Conservation (phyloP, 2,329 filamentous ascomycete genomes). For the Colletotrichum cuscutae region DNA sequence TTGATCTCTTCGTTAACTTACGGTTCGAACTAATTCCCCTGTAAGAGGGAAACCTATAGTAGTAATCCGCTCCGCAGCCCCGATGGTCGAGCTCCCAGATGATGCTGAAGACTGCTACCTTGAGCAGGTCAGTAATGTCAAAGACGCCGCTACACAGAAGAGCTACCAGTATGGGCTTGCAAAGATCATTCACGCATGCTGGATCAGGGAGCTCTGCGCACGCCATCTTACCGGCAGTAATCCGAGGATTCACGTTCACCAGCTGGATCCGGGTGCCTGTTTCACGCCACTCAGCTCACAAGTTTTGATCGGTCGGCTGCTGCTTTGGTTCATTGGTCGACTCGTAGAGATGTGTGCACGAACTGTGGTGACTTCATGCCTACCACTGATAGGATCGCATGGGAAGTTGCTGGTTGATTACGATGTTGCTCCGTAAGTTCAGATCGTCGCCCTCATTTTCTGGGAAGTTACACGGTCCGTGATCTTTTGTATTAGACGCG, state of each 20-base stretch:
- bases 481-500: too few relatives aligned
- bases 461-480: neutral
- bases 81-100: neutral
- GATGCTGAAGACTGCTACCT: neutral
- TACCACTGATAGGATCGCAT: neutral
- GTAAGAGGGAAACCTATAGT: too few relatives aligned
- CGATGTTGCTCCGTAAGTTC: conserved; percentile 1
- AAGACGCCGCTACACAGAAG: neutral
- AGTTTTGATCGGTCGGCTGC: neutral
- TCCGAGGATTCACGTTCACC: neutral
- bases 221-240: neutral
- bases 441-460: neutral
- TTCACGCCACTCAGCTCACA: conserved; percentile 5
- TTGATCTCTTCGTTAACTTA: too few relatives aligned
- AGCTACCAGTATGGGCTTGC: neutral
- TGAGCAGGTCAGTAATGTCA: neutral
- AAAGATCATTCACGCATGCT: conserved; percentile 1
- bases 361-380: neutral
- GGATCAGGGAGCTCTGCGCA: conserved; percentile 3
- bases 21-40: too few relatives aligned
- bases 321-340: neutral
- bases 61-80: neutral
- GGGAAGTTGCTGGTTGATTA: conserved; percentile 1
- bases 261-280: neutral
- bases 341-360: neutral